phyloP scores from a whole-genome alignment of 352 stramenopile species.

The Phytophthora hybrid region DNA sequence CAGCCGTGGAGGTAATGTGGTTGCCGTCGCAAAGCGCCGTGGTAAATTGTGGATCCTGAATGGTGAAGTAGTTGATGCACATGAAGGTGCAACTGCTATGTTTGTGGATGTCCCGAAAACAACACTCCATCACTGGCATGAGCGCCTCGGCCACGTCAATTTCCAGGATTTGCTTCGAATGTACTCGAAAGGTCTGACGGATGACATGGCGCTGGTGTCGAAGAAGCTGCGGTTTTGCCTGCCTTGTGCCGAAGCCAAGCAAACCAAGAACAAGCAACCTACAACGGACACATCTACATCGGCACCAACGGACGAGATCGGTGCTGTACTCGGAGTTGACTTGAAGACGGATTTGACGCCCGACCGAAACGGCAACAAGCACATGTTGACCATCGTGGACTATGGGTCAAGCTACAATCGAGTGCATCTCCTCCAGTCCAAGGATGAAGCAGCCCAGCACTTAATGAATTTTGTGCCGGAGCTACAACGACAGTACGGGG shows the following conservation, averaged over 20 bases:
- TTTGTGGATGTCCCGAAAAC: neutral
- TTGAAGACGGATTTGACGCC: constrained; percentile 16
- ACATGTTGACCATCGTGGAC: constrained; percentile 26
- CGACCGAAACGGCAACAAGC: constrained; percentile 13
- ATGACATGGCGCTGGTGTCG: neutral
- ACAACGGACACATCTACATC: constrained; percentile 13
- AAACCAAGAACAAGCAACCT: neutral
- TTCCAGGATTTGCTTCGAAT: constrained; percentile 11
- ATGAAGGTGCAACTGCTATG: neutral
- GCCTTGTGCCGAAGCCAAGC: constrained; percentile 10
- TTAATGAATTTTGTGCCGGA: neutral
- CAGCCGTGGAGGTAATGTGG: neutral
- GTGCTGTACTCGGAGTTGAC: constrained; percentile 16
- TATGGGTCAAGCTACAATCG: constrained; percentile 22
- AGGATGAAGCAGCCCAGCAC: neutral
- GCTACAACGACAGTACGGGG: neutral
- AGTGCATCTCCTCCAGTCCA: constrained; percentile 12
- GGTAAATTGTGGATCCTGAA: neutral
- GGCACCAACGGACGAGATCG: constrained; percentile 13
- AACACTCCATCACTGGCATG: constrained; percentile 7
- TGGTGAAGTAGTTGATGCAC: neutral
- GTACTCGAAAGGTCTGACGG: neutral
- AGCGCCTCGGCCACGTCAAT: constrained; percentile 14
- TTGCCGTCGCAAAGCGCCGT: neutral
- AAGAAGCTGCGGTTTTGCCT: constrained; percentile 14